phyloP scores from a whole-genome alignment of 495 filamentous ascomycete genomes.

The Hypomontagnella submonticulosa region DNA sequence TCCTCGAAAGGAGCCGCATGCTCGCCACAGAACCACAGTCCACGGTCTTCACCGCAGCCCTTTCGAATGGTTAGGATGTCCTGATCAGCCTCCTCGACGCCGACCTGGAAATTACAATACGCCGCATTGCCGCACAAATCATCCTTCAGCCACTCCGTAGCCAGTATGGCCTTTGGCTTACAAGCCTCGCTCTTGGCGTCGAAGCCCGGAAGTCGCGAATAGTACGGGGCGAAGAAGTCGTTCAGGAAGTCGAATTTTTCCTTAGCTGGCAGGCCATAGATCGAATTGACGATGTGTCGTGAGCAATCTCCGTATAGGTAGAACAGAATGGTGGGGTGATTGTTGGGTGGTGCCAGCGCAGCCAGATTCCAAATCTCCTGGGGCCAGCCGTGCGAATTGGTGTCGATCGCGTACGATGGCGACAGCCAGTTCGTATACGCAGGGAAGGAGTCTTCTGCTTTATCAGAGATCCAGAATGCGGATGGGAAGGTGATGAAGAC shows the following conservation, averaged over 20 bases:
- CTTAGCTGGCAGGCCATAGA: slow-evolving; percentile 18
- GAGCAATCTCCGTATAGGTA: slow-evolving; percentile 70
- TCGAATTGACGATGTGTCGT: slow-evolving; percentile 26
- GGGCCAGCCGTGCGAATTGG: slow-evolving; percentile 67
- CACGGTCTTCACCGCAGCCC: slow-evolving; percentile 84
- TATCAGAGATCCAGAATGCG: slow-evolving; percentile 51
- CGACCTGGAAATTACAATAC: slow-evolving; percentile 79
- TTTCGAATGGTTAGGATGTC: slow-evolving; percentile 83
- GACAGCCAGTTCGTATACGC: slow-evolving; percentile 67
- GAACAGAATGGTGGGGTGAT: slow-evolving; percentile 79
- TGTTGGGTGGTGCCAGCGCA: slow-evolving; percentile 60
- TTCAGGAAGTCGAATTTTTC: slow-evolving; percentile 38
- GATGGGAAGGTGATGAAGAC: slow-evolving; percentile 77
- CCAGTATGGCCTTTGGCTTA: slow-evolving; percentile 63
- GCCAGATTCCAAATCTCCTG: slow-evolving; percentile 75
- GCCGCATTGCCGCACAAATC: slow-evolving; percentile 73
- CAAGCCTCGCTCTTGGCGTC: slow-evolving; percentile 57
- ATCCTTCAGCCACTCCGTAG: slow-evolving; percentile 75
- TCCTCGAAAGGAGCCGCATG: slow-evolving; percentile 80
- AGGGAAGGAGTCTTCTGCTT: slow-evolving; percentile 23
- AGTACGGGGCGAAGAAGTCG: slow-evolving; percentile 68
- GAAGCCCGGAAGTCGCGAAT: slow-evolving; percentile 69
- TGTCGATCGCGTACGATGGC: slow-evolving; percentile 61
- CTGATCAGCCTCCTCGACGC: slow-evolving; percentile 57
- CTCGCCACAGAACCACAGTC: slow-evolving; percentile 81